phyloP scores from a whole-genome alignment of 495 filamentous ascomycete genomes.

The Usnea hakonensis region DNA sequence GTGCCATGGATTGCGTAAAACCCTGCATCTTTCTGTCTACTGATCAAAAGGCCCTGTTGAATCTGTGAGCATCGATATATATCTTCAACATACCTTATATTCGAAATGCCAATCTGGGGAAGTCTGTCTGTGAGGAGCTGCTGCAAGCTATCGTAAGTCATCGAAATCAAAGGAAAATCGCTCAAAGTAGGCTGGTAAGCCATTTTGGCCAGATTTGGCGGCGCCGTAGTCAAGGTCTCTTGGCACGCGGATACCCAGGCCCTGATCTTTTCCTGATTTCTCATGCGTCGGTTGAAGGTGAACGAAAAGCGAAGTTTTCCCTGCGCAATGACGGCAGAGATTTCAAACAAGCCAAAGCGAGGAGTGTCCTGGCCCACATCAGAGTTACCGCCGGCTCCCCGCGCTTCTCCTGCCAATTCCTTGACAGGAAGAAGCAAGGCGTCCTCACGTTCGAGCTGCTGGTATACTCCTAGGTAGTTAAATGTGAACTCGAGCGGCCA shows the following conservation, averaged over 20 bases:
- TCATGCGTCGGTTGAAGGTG: constrained; percentile 53
- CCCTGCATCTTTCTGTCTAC: constrained; percentile 47
- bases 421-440: constrained; percentile 53
- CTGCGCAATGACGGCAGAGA: constrained; percentile 51
- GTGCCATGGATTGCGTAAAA: constrained; percentile 56
- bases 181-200: constrained; percentile 48
- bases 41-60: constrained; percentile 60
- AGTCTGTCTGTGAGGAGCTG: constrained; percentile 30
- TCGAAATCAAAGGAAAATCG: constrained; percentile 54
- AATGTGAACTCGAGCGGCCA: constrained; percentile 65
- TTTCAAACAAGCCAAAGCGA: constrained; percentile 60
- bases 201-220: constrained; percentile 42
- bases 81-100: constrained; percentile 45
- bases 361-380: constrained; percentile 51
- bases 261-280: constrained; percentile 48
- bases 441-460: constrained; percentile 54
- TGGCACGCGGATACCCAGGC: constrained; percentile 55
- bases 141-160: constrained; percentile 51
- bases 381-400: constrained; percentile 41
- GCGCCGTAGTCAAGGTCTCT: constrained; percentile 43
- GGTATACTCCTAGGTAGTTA: constrained; percentile 59
- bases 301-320: constrained; percentile 57
- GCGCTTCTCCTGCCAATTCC: constrained; percentile 41
- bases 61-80: constrained; percentile 61
- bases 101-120: constrained; percentile 39